Evolutionary conservation across 129 eudicot species (phyloP).

Genomic region (Flaveria bidentis): DNA sequence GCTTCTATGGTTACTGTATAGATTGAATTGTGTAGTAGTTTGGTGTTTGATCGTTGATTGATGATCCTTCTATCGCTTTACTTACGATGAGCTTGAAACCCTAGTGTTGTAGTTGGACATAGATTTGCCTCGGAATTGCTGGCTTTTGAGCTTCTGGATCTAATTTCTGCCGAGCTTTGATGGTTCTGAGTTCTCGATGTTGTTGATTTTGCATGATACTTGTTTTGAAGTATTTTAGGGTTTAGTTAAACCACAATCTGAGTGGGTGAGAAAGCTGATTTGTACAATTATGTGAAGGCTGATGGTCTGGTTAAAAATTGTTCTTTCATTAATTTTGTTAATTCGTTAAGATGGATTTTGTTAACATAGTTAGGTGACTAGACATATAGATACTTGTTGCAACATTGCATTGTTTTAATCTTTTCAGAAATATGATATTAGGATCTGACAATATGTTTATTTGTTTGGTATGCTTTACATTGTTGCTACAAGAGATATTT

Average conservation of each 20-base stretch:
- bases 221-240: background rate
- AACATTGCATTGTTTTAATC: background rate
- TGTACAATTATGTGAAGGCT: slow-evolving; percentile 5
- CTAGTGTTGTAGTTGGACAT: slow-evolving; percentile 18
- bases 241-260: background rate
- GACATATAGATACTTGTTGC: background rate
- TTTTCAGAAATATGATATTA: background rate
- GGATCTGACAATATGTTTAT: background rate
- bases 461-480: background rate
- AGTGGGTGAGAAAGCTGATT: slow-evolving; percentile 1
- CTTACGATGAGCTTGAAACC: slow-evolving; percentile 23
- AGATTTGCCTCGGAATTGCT: slow-evolving; percentile 18
- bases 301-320: slow-evolving; percentile 4
- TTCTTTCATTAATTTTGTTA: background rate
- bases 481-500: background rate
- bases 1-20: background rate
- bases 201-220: background rate
- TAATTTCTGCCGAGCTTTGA: slow-evolving; percentile 6
- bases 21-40: background rate
- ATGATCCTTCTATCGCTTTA: background rate
- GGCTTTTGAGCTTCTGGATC: slow-evolving; percentile 31
- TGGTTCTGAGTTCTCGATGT: slow-evolving; percentile 2
- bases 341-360: slow-evolving; percentile 10
- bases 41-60: slow-evolving; percentile 27
- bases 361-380: background rate